These are phyloP conservation scores for Phanerochaete sordida DNA, from an alignment of 768 basidiomycete genomes.

Conservation along the genomic window DNA sequence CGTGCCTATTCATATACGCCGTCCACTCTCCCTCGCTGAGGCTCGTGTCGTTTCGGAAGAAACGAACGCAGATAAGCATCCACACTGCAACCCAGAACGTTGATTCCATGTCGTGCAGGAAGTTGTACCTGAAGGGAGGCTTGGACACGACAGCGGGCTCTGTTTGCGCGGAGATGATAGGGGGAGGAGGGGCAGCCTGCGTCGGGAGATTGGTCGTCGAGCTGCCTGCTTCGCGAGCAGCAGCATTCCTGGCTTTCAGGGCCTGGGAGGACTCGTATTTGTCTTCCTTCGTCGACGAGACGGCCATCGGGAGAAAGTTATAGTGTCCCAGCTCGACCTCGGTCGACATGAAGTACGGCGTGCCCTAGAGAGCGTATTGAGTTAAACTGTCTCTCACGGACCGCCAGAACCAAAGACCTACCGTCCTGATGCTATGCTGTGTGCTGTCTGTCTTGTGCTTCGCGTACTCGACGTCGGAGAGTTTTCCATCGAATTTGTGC, in stretches of 20 bases:
- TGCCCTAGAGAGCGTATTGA: background rate
- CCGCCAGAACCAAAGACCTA: background rate
- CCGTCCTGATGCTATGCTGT: background rate
- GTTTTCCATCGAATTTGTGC: background rate
- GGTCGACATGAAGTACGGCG: background rate
- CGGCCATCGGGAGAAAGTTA: too few relatives aligned
- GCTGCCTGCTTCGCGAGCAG: too few relatives aligned
- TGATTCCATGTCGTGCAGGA: background rate
- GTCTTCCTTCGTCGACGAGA: too few relatives aligned
- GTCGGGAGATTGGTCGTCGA: too few relatives aligned
- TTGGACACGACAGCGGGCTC: too few relatives aligned
- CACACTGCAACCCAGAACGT: background rate
- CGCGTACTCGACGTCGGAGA: constrained; percentile 17
- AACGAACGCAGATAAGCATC: background rate
- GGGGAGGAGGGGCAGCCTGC: too few relatives aligned
- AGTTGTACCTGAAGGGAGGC: background rate
- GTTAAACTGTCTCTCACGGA: too few relatives aligned
- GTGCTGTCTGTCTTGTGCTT: background rate
- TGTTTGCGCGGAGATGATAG: background rate
- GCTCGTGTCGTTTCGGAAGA: background rate
- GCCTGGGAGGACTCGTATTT: too few relatives aligned
- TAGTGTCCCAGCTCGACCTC: too few relatives aligned
- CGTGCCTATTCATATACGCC: background rate
- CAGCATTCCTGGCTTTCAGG: background rate
- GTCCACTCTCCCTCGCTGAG: background rate